Base-by-base conservation (phyloP, 495 filamentous ascomycete genomes). In the Chaetomium fimeti region DNA sequence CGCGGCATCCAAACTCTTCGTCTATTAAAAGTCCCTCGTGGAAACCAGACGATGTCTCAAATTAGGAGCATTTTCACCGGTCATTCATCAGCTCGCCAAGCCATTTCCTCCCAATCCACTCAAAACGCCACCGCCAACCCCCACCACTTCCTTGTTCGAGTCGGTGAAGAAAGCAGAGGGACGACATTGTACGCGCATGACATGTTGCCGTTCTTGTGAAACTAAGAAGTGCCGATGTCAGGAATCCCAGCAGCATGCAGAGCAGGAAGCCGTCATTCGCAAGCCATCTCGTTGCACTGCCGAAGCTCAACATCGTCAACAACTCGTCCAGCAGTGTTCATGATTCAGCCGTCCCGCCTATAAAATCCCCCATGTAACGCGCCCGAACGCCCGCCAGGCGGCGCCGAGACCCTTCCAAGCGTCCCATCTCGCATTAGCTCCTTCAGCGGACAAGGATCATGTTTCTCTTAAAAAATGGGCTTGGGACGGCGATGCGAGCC, bases 381-480 rank as follows among this genome's bases (percentile, higher is more conserved):
- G 48, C 48, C 48, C 5, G 4, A 6, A 18, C 40, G 16, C 18
- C 40, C 40, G 16, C 40, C 3, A 16, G 40, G 40, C 40, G 3
- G 40, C 15, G 40, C 16, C 40, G 38, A 40, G 38, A 40, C 38
- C 38, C 12, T 15, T 15, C 8, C 9, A 40, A 40, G 38, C n/a
- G 42, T 7, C 18, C 42, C 54, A 27, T 32, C 36, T 15, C 54
- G 54, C 54, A 57, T 59, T 29, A 47, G 40, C 18, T 15, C 57
- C 3, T 32, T 32, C 3, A 32, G 29, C 7, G 2, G 57, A 32
- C 57, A 45, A 24, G 54, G 54, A 57, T 57, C 36, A 57, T 36
- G 9, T 0, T 42, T 9, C 16, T 59, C 6, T 15, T 48, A 20
- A 29, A 48, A 48, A 20, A 3, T 16, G 5, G 7, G 12, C 43